Evolutionary conservation across 2,329 filamentous ascomycete species (phyloP).

Genomic region (Aaosphaeria arxii): DNA sequence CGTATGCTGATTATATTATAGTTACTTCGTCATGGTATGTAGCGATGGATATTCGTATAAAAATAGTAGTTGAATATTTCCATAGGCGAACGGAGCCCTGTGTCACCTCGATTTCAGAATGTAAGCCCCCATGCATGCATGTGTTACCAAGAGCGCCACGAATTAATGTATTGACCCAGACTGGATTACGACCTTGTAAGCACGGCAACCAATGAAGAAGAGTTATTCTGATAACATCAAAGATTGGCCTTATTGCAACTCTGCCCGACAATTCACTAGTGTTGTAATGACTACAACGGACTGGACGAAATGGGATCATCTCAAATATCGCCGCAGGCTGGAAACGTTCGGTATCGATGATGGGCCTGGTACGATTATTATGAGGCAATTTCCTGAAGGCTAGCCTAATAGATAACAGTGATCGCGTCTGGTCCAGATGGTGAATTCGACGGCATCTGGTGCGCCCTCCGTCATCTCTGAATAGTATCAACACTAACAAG

Average conservation of each 20-base stretch:
- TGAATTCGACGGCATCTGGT: conserved; percentile 78
- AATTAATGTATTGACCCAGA: conserved; percentile 10
- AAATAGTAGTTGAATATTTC: neutral
- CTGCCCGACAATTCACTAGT: conserved; percentile 67
- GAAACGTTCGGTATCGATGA: conserved; percentile 74
- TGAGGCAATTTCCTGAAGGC: neutral
- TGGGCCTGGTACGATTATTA: conserved; percentile 42
- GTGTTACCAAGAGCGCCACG: too few relatives aligned
- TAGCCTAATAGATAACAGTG: conserved; percentile 28
- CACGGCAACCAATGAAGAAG: neutral
- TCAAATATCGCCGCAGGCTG: conserved; percentile 67
- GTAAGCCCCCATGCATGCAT: conserved; percentile 42
- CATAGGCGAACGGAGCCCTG: conserved; percentile 73
- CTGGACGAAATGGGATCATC: conserved; percentile 53
- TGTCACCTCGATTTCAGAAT: conserved; percentile 85
- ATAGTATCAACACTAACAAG: neutral
- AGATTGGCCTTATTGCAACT: conserved; percentile 89
- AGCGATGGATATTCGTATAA: neutral
- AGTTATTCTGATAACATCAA: conserved; percentile 10
- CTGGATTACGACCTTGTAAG: conserved; percentile 33
- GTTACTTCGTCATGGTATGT: conserved; percentile 40
- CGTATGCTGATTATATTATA: conserved; percentile 4
- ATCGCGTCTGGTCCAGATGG: conserved; percentile 66
- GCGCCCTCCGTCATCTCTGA: conserved; percentile 21
- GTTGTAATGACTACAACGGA: conserved; percentile 56